Evolutionary conservation across 305 asterid species (phyloP), one percentile per base, ranked within the genome.

Genomic region (Fraxinus sp.): DNA sequence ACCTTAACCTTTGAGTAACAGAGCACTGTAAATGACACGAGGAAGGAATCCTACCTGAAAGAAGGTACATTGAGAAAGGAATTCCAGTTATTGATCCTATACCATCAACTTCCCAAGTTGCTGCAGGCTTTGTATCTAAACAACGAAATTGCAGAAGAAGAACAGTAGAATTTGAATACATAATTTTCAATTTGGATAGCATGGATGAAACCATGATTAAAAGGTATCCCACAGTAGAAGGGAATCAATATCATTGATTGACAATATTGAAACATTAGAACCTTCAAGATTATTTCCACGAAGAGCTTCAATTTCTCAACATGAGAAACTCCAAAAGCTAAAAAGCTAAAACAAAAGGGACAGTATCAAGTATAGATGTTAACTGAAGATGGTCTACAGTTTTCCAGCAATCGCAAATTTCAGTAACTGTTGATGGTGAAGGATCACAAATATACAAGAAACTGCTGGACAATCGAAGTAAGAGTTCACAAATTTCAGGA

Each of bases 61-160:
- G 91, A 83, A 94, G 99, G 87, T 93, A 93, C 97, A 96, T 96
- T 80, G 98, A 92, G 81, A 84, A 91, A 70, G 96, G 95, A 83
- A 88, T 82, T 71, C 94, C 95, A 49, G 95, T 88, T 73, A 85
- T 71, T 39, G 89, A 89, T 87, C 99, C 99, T 41, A 91, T 90
- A 80, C 84, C 91, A 87, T 93, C 98, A 76, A 96, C 92, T 91
- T 93, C 98, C 98, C 99, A 94, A 14, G 97, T 93, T 80, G 98
- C 93, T 74, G 82, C 87, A 84, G 97, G 88, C 90, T 88, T 91
- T 71, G 89, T 80, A 88, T 90, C 99, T 96, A 77, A 43, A 73
- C 24, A 86, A 33, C 75, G 24, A 73, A 75, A 80, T 68, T 46
- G 24, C 66, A 87, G 81, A 83, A 79, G 37, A 33, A 83, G 46